Percentiles rank a stretch among this genome's conserved stretches.
phyloP scores from a whole-genome alignment of 352 stramenopile species.

The Globisporangium nagaii region DNA sequence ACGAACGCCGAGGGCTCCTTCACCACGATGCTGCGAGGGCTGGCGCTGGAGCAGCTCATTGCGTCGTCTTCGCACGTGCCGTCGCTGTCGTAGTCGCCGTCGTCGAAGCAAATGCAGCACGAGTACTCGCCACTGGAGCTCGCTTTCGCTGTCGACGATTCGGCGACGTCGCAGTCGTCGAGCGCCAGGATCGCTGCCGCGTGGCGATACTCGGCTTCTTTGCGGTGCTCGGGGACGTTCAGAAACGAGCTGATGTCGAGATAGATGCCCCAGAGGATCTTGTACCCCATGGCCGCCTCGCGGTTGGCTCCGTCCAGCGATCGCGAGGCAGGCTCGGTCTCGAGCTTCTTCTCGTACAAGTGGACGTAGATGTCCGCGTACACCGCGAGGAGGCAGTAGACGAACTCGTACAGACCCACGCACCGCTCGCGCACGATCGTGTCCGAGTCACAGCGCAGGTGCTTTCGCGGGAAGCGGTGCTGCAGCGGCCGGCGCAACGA shows the following conservation, averaged over 20 bases:
- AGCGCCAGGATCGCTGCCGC: constrained; percentile 15
- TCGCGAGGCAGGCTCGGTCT: neutral
- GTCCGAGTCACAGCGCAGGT: constrained; percentile 14
- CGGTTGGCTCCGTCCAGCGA: neutral
- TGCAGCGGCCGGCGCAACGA: neutral
- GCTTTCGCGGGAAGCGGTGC: constrained; percentile 13
- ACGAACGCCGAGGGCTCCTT: neutral
- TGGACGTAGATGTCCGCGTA: constrained; percentile 23
- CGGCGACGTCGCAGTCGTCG: constrained; percentile 13
- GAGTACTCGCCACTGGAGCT: neutral
- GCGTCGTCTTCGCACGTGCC: neutral
- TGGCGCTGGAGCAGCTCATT: constrained; percentile 6
- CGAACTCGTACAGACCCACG: constrained; percentile 15
- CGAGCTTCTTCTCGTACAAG: constrained; percentile 5
- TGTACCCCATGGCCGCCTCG: neutral
- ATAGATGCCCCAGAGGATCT: constrained; percentile 3
- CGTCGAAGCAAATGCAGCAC: constrained; percentile 1
- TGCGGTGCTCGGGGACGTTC: constrained; percentile 13
- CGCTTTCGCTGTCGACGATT: neutral
- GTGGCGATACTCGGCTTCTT: constrained; percentile 13
- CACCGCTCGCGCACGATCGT: constrained; percentile 15
- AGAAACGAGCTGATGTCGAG: constrained; percentile 12
- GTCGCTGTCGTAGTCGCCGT: neutral
- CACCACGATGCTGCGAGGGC: neutral
- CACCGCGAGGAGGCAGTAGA: constrained; percentile 14